Base-by-base conservation (phyloP, 768 basidiomycete species). In the Dentipellis sp. region DNA sequence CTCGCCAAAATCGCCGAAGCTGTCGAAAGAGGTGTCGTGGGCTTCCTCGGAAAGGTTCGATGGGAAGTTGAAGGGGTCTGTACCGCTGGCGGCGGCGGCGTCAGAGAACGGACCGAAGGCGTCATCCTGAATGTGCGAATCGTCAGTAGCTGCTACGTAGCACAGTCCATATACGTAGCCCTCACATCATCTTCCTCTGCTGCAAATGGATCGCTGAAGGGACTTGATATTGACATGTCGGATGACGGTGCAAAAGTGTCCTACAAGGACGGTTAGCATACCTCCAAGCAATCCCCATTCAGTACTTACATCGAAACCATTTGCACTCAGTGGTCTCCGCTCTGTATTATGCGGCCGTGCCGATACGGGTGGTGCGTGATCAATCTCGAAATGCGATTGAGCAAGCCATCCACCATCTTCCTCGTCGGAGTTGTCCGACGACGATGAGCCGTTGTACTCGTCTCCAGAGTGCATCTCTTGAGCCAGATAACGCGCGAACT, bases 101-200 rank as follows among this genome's bases (percentile, higher is more conserved):
- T 89, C 87, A 1, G 88, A 83, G 71, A 92, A 91, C 6, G 90
- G 88, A 2, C 89, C 90, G 67, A 89, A 88, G n/a, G 71, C 77
- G 55, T 86, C 86, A 68, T 87, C 71, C 67, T 78, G 60, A 52
- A 16, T 34, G 9, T 54, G 17, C 6, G 19, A 61, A 34, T 56
- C 36, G 14, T 35, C 10, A 50, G 38, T 40, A 61, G 19, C 17
- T 58, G 40, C 48, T 45, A 52, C 21, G 40, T n/a, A n/a, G 38
- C 2, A 17, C 29, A 48, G 9, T 39, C 35, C 38, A 59, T 14
- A 40, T 17, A 48, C 50, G 58, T 16, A 35, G 47, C 23, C 67
- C 73, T 54, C 52, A 84, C 84, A 49, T 85, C 83, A 29, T 84
- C 79, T 53, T 66, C 72, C 57, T 71, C 75, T 59, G 86, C 82